Evolutionary conservation across 208 protist species (phyloP).

Genomic region (Trypanosoma mega): DNA sequence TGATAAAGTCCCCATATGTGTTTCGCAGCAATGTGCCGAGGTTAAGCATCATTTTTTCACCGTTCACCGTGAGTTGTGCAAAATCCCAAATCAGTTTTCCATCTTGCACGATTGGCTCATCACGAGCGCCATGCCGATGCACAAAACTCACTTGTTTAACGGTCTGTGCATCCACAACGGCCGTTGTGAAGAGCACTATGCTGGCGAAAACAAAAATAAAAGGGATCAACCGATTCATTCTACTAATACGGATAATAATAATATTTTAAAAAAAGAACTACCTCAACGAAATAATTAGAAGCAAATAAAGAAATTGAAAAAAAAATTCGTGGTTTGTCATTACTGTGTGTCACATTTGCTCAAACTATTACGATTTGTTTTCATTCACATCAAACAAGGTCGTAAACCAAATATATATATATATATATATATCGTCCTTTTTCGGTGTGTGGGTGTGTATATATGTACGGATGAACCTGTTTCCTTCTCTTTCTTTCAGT

Average conservation of each 20-base stretch:
- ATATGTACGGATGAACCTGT: too few relatives aligned
- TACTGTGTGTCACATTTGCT: too few relatives aligned
- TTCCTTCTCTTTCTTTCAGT: neutral
- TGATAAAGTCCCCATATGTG: conserved; percentile 15
- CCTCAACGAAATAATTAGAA: conserved; percentile 12
- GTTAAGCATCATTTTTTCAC: conserved; percentile 27
- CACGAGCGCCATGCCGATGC: conserved; percentile 29
- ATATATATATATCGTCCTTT: too few relatives aligned
- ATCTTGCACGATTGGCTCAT: conserved; percentile 12
- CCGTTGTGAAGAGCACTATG: neutral
- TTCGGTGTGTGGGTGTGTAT: too few relatives aligned
- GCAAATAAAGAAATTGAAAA: conserved; percentile 5
- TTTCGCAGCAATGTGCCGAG: conserved; percentile 17
- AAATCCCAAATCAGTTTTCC: conserved; percentile 19
- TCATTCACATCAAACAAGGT: too few relatives aligned
- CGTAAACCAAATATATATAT: too few relatives aligned
- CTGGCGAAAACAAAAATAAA: neutral
- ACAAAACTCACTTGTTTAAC: conserved; percentile 25
- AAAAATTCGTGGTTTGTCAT: too few relatives aligned
- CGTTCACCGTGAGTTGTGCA: conserved; percentile 24
- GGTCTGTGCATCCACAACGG: conserved; percentile 5
- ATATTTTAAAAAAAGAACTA: conserved; percentile 11
- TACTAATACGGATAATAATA: conserved; percentile 9
- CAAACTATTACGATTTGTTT: too few relatives aligned
- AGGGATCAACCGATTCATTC: neutral